Base-by-base conservation (phyloP, 2,329 filamentous ascomycete species). In the Diplodia sapinea region DNA sequence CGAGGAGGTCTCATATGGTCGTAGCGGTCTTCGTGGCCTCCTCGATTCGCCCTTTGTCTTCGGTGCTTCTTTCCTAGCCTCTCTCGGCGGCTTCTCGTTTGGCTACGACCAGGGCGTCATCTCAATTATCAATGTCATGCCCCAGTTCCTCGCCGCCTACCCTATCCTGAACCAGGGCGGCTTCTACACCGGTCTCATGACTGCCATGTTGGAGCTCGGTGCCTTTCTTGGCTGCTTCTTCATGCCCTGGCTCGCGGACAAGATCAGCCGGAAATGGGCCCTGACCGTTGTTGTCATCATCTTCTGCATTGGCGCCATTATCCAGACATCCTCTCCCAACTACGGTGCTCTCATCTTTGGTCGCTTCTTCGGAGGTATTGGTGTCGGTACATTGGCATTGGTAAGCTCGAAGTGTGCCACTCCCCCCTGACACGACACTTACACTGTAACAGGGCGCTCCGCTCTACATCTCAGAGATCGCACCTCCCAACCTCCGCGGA, bases 401-500 rank as follows among this genome's bases (percentile, higher is more conserved):
- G 57, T 68, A 49, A 38, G 57, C 15, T 89, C 29, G 88, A 89
- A 66, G 79, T 82, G 5, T 0, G 81, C 81, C 8, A 81, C 81
- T 63, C 72, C 80, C n/a, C 77, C 82, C 38, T 78, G 82, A 50
- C 81, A 13, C 80, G 9, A 73, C 75, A 49, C 75, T 72, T 81
- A 83, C 72, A 83, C 12, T 17, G 36, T 65, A 5, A 38, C 31
- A 67, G 69, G 75, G 78, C 70, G 79, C 79, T 70, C 79, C 80
- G 57, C 72, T 94, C 81, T 94, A 93, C 86, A 93, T 94, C 90
- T 91, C 89, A 54, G 91, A 93, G 81, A 92, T 92, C 78, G 76
- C 80, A 0, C 79, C 79, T 3, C 79, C 87, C 76, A 92, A 91
- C 80, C 88, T 93, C 71, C 87, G 90, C 76, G 90, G 90, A 74